Conservation (phyloP, 257 asterid species). For the Solanum etuberosum region DNA sequence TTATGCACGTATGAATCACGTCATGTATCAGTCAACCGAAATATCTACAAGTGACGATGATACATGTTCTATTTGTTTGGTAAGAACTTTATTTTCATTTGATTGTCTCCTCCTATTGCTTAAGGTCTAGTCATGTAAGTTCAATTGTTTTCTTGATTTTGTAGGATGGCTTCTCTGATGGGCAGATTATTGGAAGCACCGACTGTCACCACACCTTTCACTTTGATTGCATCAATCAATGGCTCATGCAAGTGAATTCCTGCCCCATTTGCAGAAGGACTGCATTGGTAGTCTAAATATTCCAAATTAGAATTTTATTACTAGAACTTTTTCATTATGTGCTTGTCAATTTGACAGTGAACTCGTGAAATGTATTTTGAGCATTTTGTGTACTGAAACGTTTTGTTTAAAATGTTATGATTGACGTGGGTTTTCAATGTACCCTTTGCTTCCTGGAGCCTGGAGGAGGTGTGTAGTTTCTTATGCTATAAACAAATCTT, state of each 20-base stretch:
- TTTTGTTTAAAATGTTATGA: conserved; percentile 89
- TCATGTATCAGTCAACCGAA: neutral
- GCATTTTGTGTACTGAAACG: neutral
- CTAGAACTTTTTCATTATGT: neutral
- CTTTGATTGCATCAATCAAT: neutral
- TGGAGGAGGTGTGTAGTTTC: conserved; percentile 54
- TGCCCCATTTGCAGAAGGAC: neutral
- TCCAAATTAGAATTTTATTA: neutral
- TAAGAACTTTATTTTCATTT: neutral
- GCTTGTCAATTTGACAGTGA: neutral
- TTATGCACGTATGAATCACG: neutral
- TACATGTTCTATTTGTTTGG: neutral
- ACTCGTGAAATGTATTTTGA: neutral
- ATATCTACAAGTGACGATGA: neutral
- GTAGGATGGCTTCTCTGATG: neutral
- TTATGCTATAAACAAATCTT: neutral
- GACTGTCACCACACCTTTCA: neutral
- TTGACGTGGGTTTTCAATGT: conserved; percentile 72
- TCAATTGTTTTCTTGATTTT: neutral
- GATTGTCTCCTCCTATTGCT: neutral
- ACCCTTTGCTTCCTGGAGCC: conserved; percentile 82
- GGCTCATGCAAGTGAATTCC: neutral
- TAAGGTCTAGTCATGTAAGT: neutral
- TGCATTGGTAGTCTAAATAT: neutral
- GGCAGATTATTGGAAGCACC: neutral